Percentiles rank a stretch among this genome's conserved stretches.
Conservation (phyloP, 176 grass and related monocot species). For the Eragrostis nindensis region DNA sequence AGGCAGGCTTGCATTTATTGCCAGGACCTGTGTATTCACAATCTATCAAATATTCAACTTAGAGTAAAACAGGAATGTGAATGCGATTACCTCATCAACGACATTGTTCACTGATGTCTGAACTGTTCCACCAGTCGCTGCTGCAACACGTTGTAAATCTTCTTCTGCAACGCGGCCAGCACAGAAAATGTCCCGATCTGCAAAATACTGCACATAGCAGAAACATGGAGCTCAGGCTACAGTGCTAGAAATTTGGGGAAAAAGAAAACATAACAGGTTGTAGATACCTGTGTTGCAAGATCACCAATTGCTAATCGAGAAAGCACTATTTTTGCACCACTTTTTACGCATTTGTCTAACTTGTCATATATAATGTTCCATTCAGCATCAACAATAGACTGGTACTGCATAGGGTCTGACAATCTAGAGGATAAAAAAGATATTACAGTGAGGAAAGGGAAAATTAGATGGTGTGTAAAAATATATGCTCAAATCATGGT, state of each 20-base stretch:
- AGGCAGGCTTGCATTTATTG: not conserved
- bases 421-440: constrained; percentile 33
- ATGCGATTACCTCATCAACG: constrained; percentile 57
- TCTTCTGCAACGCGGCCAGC: constrained; percentile 72
- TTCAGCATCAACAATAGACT: constrained; percentile 98
- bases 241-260: not conserved
- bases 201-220: constrained; percentile 64
- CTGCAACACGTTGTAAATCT: constrained; percentile 74
- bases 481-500: not conserved
- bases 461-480: not conserved
- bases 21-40: not conserved
- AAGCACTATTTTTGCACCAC: constrained; percentile 76
- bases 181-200: constrained; percentile 83
- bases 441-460: not conserved
- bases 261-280: not conserved
- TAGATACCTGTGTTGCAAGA: constrained; percentile 71
- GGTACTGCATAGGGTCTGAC: constrained; percentile 79
- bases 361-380: constrained; percentile 99
- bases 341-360: constrained; percentile 93
- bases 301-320: constrained; percentile 82
- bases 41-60: not conserved
- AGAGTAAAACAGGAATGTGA: not conserved
- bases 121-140: constrained; percentile 72
- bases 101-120: constrained; percentile 81
- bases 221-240: not conserved